Percentiles rank a stretch among this genome's conserved stretches.
phyloP scores from a whole-genome alignment of 164 flowering plant species.

The Warburgia ugandensis region DNA sequence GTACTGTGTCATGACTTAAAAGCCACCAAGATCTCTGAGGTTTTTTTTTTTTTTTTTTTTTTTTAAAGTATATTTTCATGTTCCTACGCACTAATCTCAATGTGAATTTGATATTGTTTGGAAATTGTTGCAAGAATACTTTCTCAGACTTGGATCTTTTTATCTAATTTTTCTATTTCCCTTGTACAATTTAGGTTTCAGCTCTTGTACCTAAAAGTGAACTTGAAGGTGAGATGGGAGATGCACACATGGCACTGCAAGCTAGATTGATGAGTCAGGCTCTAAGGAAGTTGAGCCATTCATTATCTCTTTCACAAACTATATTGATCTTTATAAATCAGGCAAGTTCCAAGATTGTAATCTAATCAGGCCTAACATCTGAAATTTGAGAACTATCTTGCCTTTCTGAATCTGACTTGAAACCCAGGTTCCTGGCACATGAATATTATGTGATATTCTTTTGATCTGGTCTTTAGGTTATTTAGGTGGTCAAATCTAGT shows the following conservation, averaged over 20 bases:
- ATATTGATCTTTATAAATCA: conserved; percentile 82
- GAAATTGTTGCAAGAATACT: not conserved
- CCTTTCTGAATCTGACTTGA: no score
- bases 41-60: no score
- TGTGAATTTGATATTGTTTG: not conserved
- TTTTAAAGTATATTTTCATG: no score
- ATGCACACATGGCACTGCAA: conserved; percentile 99
- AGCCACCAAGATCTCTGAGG: no score
- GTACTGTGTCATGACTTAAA: no score
- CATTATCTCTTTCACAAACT: conserved; percentile 76
- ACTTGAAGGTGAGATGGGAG: conserved; percentile 99
- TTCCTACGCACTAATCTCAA: not conserved
- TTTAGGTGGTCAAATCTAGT: no score
- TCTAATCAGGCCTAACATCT: no score
- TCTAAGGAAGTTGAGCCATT: conserved; percentile 89
- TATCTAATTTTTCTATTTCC: not conserved
- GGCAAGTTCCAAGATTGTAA: conserved; percentile 29
- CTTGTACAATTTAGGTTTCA: conserved; percentile 58
- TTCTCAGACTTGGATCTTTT: not conserved
- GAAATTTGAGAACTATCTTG: no score
- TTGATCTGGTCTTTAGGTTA: no score
- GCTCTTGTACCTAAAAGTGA: conserved; percentile 96
- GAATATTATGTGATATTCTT: no score
- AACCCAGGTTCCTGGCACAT: no score
- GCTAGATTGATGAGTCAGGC: conserved; percentile 99